These are phyloP conservation scores for Naganishia friedmannii DNA, from an alignment of 768 basidiomycete species.

Conservation along the genomic window DNA sequence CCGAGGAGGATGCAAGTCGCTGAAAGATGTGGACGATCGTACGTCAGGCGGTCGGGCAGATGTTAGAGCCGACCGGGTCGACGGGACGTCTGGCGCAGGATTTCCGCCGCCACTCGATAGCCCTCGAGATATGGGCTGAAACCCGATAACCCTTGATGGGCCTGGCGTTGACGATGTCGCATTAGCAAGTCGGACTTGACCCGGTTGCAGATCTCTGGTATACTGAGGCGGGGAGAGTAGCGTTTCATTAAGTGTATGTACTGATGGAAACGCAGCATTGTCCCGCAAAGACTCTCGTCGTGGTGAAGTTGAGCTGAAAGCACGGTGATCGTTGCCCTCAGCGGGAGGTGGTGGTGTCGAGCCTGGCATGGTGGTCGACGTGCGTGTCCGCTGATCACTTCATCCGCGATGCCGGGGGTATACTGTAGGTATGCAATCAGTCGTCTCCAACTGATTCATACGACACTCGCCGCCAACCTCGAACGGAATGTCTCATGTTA, in stretches of 20 bases:
- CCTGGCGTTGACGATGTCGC: background rate
- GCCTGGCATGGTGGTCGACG: background rate
- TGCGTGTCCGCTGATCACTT: too few relatives aligned
- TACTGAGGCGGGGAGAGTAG: conserved; percentile 18
- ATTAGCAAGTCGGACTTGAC: background rate
- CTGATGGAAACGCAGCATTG: conserved; percentile 17
- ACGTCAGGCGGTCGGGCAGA: conserved; percentile 1
- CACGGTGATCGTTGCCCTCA: background rate
- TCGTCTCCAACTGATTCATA: too few relatives aligned
- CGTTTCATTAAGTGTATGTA: background rate
- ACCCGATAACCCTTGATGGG: conserved; percentile 13
- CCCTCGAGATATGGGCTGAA: conserved; percentile 7
- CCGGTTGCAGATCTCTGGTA: conserved; percentile 8
- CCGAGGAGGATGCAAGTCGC: conserved; percentile 2
- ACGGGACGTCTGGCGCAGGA: background rate
- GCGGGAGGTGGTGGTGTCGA: background rate
- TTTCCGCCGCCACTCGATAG: background rate
- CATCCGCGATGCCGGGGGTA: too few relatives aligned
- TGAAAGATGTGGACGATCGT: conserved; percentile 3
- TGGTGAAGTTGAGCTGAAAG: background rate
- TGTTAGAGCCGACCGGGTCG: conserved; percentile 2
- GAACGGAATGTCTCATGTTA: too few relatives aligned
- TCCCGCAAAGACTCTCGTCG: conserved; percentile 16
- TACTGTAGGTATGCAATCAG: too few relatives aligned
- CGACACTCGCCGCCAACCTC: too few relatives aligned